Evolutionary conservation across 139 green algal species (phyloP), one percentile per base, ranked within the genome.

Genomic region (Tetraselmis chui): DNA sequence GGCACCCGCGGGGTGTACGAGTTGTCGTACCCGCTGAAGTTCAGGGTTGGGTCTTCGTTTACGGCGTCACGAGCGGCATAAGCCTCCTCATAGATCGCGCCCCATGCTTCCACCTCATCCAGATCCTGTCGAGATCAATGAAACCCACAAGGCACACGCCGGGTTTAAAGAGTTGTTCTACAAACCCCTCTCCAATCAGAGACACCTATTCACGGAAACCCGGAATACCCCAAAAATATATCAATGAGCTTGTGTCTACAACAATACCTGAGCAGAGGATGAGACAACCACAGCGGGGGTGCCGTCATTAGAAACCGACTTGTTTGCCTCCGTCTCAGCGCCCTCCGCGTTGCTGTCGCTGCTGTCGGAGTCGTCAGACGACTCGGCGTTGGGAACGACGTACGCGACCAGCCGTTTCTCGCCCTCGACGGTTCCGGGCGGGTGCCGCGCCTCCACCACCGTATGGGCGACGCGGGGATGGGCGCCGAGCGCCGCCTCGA

Each of bases 11-110:
- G 81, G 2, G 81, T 84, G 75, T 80, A 84, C 23, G 23, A 75
- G 74, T 84, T 84, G 81, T 84, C 81, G 75, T 84, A 84, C 18
- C 81, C 81, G 75, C 76, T 83, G 76, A 82, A 84, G 81, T 84
- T 84, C 24, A 84, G 81, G 5, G 81, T 84, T 26, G 81, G 81
- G 30, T 84, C 81, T 22, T 84, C 81, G 29, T 80, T 82, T 5
- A 84, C 75, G 23, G 81, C 81, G 31, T 84, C 84, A 2, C 77
- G 76, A 23, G 23, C 74, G 23, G 81, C 81, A 29, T 84, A 84
- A 5, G 81, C 81, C 31, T 81, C 74, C 31, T 84, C 81, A 32
- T 84, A 84, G 58, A 84, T 82, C 76, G 29, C 75, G 32, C 75
- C 81, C 81, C 81, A 84, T 23, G 18, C 25, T 2, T 11, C 59